These are phyloP conservation scores for Xylariaceae sp. DNA, from an alignment of 2,329 filamentous ascomycete genomes.

Conservation along the genomic window DNA sequence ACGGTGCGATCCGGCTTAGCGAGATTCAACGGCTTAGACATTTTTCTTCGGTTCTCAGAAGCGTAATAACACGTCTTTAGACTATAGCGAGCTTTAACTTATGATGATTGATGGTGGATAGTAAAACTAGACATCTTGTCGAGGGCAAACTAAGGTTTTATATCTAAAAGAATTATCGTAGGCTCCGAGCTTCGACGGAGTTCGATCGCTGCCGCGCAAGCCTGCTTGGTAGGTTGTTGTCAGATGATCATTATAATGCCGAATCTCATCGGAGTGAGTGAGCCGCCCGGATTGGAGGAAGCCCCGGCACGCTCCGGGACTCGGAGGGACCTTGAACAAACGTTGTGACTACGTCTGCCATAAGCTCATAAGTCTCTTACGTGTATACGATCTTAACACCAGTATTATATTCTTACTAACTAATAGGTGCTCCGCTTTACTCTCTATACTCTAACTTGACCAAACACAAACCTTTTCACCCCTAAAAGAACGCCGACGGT, in stretches of 20 bases:
- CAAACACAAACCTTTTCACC: too few species aligned
- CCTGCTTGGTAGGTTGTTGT: neutral
- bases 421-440: too few species aligned
- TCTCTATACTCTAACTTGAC: too few species aligned
- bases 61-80: neutral
- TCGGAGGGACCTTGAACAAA: neutral
- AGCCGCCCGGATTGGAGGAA: neutral
- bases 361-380: neutral
- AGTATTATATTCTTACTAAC: too few species aligned
- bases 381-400: neutral
- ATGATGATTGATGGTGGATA: neutral
- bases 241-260: neutral
- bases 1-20: slow-evolving; percentile 30
- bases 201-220: neutral
- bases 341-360: neutral
- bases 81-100: neutral
- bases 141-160: neutral
- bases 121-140: neutral
- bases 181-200: neutral
- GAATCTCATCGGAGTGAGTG: neutral
- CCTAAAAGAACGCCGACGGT: too few species aligned
- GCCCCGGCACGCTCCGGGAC: too few species aligned
- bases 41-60: neutral
- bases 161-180: neutral
- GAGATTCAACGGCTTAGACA: slow-evolving; percentile 24